Percentiles rank a stretch among this genome's conserved stretches.
These are phyloP conservation scores for Aspergillus caelatus DNA, from an alignment of 2,329 filamentous ascomycete genomes.

Conservation along the genomic window DNA sequence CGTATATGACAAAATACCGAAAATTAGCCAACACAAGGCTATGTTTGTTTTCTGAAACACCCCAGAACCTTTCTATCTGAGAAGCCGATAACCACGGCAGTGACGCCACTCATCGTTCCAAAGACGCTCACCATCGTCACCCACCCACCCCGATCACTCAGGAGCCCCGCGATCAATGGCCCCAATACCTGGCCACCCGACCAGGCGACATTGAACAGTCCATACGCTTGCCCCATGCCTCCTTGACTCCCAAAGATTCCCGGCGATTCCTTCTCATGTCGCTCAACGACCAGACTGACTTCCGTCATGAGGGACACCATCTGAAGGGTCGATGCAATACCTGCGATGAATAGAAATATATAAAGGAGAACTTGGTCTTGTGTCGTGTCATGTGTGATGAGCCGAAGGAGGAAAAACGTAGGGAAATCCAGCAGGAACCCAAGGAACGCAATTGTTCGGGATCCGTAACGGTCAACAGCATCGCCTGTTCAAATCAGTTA, in stretches of 20 bases:
- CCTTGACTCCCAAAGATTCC: constrained; percentile 57
- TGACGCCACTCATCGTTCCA: constrained; percentile 52
- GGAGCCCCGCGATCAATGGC: constrained; percentile 54
- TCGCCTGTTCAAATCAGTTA: constrained; percentile 14
- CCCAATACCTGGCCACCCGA: constrained; percentile 56
- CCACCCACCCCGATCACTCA: constrained; percentile 53
- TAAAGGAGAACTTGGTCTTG: constrained; percentile 66
- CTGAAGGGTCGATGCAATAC: constrained; percentile 58
- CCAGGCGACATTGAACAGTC: constrained; percentile 58
- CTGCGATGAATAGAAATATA: constrained; percentile 62
- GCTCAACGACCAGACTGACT: constrained; percentile 60
- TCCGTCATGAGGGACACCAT: constrained; percentile 72
- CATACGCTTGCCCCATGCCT: constrained; percentile 62
- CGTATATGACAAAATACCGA: neutral
- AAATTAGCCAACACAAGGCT: neutral
- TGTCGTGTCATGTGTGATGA: constrained; percentile 61
- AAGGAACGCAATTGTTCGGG: constrained; percentile 60
- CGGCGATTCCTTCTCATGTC: constrained; percentile 54
- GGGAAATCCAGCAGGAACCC: constrained; percentile 61
- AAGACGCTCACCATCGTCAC: constrained; percentile 56
- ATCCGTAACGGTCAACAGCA: constrained; percentile 58
- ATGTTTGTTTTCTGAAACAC: constrained; percentile 25
- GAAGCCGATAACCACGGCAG: constrained; percentile 46
- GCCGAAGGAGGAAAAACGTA: constrained; percentile 64
- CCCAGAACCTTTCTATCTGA: constrained; percentile 8